Evolutionary conservation across 495 filamentous ascomycete genomes (phyloP).

Genomic region (Articulospora tetracladia): DNA sequence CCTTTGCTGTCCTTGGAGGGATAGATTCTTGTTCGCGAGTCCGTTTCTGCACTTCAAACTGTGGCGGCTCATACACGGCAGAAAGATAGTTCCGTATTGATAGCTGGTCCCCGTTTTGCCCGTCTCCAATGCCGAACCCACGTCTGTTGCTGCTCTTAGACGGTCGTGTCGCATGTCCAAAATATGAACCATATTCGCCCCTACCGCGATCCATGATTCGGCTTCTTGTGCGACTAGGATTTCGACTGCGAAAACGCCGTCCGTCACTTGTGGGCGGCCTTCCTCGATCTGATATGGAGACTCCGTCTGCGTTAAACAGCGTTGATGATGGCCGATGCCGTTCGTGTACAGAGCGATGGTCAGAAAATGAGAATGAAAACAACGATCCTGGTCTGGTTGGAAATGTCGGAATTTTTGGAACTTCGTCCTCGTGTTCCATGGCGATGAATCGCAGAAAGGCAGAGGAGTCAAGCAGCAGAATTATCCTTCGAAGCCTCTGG

Average conservation of each 20-base stretch:
- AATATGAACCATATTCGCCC: neutral
- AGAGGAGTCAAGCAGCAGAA: neutral
- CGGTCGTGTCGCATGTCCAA: neutral
- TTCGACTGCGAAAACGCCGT: neutral
- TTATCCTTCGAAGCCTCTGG: no score
- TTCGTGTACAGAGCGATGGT: neutral
- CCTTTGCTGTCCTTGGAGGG: neutral
- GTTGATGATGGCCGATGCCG: neutral
- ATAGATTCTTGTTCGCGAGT: neutral
- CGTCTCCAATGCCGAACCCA: neutral
- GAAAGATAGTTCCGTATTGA: neutral
- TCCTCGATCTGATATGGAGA: neutral
- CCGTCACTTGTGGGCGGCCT: neutral
- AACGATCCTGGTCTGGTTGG: neutral
- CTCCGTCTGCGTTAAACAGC: neutral
- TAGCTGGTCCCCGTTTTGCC: neutral
- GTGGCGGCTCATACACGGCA: neutral
- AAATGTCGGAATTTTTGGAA: neutral
- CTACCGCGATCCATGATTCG: conserved; percentile 4
- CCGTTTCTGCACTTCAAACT: neutral
- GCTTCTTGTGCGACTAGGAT: neutral
- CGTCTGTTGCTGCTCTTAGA: neutral
- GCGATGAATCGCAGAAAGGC: neutral
- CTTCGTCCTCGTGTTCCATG: neutral
- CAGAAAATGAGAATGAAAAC: neutral